Conservation (phyloP, 164 flowering plant species). For the Kingdonia uniflora region DNA sequence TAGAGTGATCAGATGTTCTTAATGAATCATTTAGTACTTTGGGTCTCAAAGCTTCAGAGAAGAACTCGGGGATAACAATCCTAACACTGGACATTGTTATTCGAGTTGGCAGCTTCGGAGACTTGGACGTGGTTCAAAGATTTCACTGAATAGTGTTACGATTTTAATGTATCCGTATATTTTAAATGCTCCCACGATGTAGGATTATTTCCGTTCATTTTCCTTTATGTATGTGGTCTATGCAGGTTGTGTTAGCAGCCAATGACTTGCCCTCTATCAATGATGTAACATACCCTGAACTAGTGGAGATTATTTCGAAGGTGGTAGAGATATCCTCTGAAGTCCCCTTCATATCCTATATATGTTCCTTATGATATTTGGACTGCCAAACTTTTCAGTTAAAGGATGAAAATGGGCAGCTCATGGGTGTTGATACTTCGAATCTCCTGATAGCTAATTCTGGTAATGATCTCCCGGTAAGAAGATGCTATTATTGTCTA, state of each 20-base stretch:
- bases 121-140: too few species aligned
- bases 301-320: conserved; percentile 79
- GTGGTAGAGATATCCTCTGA: conserved; percentile 20
- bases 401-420: conserved; percentile 75
- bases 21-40: neutral
- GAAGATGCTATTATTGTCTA: conserved; percentile 13
- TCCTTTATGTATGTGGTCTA: conserved; percentile 1
- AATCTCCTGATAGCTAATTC: conserved; percentile 88
- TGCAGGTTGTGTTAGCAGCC: conserved; percentile 92
- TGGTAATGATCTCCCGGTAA: conserved; percentile 97
- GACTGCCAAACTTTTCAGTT: conserved; percentile 38
- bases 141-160: too few species aligned
- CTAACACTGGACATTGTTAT: too few species aligned
- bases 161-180: too few species aligned
- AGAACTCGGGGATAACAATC: too few species aligned
- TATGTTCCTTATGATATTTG: conserved; percentile 12
- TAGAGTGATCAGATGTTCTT: too few species aligned
- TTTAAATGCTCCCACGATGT: too few species aligned
- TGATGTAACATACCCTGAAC: conserved; percentile 80
- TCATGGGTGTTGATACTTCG: conserved; percentile 72
- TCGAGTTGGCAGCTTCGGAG: too few species aligned
- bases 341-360: neutral
- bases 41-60: neutral
- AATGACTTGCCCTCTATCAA: conserved; percentile 96
- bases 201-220: too few species aligned